Percentiles rank a stretch among this genome's conserved stretches.
These are phyloP conservation scores for Lathyrus oleraceus DNA, from an alignment of 306 rosid species.

Conservation along the genomic window DNA sequence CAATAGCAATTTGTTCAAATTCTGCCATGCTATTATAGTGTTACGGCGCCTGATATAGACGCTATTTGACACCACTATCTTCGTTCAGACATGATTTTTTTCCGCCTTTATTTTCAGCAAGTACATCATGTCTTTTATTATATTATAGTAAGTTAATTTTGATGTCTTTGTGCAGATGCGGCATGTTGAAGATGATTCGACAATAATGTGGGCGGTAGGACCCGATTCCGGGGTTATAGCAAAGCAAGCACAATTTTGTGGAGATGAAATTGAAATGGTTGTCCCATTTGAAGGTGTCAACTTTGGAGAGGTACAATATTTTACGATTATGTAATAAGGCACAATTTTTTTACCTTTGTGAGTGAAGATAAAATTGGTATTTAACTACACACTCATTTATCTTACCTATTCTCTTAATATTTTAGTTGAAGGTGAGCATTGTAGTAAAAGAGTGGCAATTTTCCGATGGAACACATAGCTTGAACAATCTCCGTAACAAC, in stretches of 20 bases:
- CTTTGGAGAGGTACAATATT: constrained; percentile 74
- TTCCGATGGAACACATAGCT: constrained; percentile 81
- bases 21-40: neutral
- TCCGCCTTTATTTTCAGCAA: too few species aligned
- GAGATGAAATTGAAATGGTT: constrained; percentile 83
- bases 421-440: constrained; percentile 77
- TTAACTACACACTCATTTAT: constrained; percentile 21
- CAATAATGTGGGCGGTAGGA: constrained; percentile 88
- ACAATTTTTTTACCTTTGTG: constrained; percentile 19
- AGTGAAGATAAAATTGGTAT: constrained; percentile 6
- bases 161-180: constrained; percentile 59
- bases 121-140: too few species aligned
- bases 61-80: too few species aligned
- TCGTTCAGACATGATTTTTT: too few species aligned
- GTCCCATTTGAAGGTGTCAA: constrained; percentile 87
- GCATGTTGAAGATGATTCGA: constrained; percentile 92
- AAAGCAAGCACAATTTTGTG: constrained; percentile 65
- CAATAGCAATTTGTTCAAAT: neutral
- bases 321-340: constrained; percentile 2
- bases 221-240: constrained; percentile 77
- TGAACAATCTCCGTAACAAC: constrained; percentile 41
- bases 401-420: constrained; percentile 26
- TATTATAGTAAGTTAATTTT: constrained; percentile 33
- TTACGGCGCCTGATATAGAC: neutral
- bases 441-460: constrained; percentile 92